These are phyloP conservation scores for Barnettozyma salicaria DNA, from an alignment of 805 yeast genomes.

Conservation along the genomic window DNA sequence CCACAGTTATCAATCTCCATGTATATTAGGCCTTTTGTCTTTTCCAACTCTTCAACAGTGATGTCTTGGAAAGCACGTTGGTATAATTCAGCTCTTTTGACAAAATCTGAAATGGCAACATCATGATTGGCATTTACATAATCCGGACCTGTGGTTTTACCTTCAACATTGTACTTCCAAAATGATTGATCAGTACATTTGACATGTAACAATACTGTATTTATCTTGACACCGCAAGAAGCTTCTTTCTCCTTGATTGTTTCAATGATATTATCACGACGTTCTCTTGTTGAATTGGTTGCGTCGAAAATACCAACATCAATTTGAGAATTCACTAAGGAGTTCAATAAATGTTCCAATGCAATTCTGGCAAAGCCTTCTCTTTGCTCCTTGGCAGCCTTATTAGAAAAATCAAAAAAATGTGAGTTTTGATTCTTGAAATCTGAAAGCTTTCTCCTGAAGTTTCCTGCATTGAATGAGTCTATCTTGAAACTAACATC, in stretches of 20 bases:
- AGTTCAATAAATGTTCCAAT: constrained; percentile 39
- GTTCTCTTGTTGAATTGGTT: constrained; percentile 45
- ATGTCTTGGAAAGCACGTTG: constrained; percentile 34
- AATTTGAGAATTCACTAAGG: constrained; percentile 35
- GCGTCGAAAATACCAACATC: constrained; percentile 58
- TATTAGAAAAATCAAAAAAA: constrained; percentile 38
- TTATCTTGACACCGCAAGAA: constrained; percentile 29
- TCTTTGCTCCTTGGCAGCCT: constrained; percentile 37
- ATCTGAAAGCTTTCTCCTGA: constrained; percentile 44
- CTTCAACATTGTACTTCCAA: constrained; percentile 54
- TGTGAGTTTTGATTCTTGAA: constrained; percentile 34
- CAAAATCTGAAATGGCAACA: constrained; percentile 52
- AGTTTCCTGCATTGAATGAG: constrained; percentile 70
- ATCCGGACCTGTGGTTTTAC: constrained; percentile 58
- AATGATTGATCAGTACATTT: constrained; percentile 48
- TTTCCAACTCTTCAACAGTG: constrained; percentile 28
- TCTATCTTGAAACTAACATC: constrained; percentile 27
- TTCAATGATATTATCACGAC: constrained; percentile 28
- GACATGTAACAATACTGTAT: constrained; percentile 53
- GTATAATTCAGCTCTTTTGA: constrained; percentile 50
- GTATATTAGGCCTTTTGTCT: constrained; percentile 15
- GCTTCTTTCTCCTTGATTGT: constrained; percentile 19
- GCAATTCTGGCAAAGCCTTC: constrained; percentile 51
- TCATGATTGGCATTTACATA: constrained; percentile 48
- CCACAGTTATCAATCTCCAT: constrained; percentile 21